These are phyloP conservation scores for Osmozyma mogii DNA, from an alignment of 805 yeast genomes.

Conservation along the genomic window DNA sequence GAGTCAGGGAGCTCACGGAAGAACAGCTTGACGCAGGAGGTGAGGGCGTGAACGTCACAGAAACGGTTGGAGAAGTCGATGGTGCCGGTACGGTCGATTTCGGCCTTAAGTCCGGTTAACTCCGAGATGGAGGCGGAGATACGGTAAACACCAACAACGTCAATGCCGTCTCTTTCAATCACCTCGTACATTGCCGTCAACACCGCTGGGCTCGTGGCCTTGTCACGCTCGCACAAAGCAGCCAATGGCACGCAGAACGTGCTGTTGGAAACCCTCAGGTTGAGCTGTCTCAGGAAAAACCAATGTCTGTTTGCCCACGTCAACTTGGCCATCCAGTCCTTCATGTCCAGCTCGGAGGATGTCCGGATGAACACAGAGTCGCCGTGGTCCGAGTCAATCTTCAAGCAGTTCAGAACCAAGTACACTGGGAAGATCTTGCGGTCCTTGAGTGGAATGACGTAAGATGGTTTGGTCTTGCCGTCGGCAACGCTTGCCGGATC, in stretches of 20 bases:
- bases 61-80: constrained; percentile 41
- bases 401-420: constrained; percentile 40
- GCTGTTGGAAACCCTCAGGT: constrained; percentile 16
- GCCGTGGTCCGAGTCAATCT: constrained; percentile 36
- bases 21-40: constrained; percentile 80
- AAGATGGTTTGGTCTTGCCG: constrained; percentile 42
- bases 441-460: constrained; percentile 39
- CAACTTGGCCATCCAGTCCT: constrained; percentile 60
- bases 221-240: constrained; percentile 68
- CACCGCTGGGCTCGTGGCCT: constrained; percentile 52
- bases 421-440: constrained; percentile 46
- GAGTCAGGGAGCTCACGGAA: constrained; percentile 86
- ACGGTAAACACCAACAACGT: constrained; percentile 87
- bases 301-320: constrained; percentile 46
- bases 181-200: constrained; percentile 60
- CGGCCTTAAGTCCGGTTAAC: constrained; percentile 33
- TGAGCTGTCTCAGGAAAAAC: constrained; percentile 40
- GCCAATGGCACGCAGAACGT: constrained; percentile 86
- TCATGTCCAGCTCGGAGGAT: constrained; percentile 48
- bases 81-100: constrained; percentile 40
- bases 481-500: constrained; percentile 34
- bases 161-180: constrained; percentile 80
- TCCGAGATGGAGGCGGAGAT: constrained; percentile 47
- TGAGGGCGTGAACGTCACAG: constrained; percentile 78
- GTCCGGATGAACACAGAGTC: constrained; percentile 66